phyloP scores from a whole-genome alignment of 495 filamentous ascomycete genomes.

The Trichoderma virens region DNA sequence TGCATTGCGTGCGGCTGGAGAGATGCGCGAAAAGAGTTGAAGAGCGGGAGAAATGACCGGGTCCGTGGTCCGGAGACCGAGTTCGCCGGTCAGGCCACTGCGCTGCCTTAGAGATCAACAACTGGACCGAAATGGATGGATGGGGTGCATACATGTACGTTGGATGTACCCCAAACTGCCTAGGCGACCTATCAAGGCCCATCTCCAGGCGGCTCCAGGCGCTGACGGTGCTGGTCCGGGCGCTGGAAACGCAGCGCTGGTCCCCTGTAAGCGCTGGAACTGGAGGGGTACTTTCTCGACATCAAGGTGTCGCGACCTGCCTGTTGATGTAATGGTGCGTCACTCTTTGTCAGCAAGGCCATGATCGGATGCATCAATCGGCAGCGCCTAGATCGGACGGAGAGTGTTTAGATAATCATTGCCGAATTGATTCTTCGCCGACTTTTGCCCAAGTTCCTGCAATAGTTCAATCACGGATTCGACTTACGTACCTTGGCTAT shows the following conservation, averaged over 20 bases:
- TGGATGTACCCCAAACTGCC: too few relatives aligned
- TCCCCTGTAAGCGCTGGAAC: too few relatives aligned
- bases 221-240: not conserved
- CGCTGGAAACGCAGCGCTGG: not conserved
- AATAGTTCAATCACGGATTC: too few relatives aligned
- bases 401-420: not conserved
- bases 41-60: not conserved
- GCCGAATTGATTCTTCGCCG: too few relatives aligned
- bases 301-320: too few relatives aligned
- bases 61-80: conserved; percentile 5
- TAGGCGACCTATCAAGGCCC: too few relatives aligned
- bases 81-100: conserved; percentile 6
- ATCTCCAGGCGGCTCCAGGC: not conserved
- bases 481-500: too few relatives aligned
- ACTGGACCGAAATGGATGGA: too few relatives aligned
- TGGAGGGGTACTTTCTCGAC: too few relatives aligned
- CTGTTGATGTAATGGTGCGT: not conserved
- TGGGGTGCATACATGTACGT: too few relatives aligned
- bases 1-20: not conserved
- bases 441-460: too few relatives aligned
- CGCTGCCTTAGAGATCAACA: too few relatives aligned
- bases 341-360: conserved; percentile 2
- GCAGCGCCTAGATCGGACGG: not conserved
- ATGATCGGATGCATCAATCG: not conserved
- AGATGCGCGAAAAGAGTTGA: not conserved